These are phyloP conservation scores for Urtica urens DNA, from an alignment of 306 rosid genomes.

Conservation along the genomic window DNA sequence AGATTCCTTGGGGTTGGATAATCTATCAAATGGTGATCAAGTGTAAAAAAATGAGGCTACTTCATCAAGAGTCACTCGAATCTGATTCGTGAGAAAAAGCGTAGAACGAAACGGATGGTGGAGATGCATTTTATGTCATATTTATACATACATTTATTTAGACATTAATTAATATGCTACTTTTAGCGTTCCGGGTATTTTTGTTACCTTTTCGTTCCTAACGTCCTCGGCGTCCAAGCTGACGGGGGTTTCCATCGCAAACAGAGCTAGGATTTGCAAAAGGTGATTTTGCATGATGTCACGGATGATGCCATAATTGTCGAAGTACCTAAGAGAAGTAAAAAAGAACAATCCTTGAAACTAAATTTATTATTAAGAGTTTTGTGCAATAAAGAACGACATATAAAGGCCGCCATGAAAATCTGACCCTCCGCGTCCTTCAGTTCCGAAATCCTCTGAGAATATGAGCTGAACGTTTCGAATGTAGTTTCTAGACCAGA, in stretches of 20 bases:
- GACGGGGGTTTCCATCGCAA: constrained; percentile 98
- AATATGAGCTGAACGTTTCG: constrained; percentile 90
- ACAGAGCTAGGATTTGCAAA: constrained; percentile 80
- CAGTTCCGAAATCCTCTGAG: constrained; percentile 98
- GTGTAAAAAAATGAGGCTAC: no score
- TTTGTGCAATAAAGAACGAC: background rate
- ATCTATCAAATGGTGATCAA: no score
- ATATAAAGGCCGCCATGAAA: background rate
- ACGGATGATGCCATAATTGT: constrained; percentile 84
- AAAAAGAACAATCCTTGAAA: background rate
- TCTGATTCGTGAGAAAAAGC: background rate
- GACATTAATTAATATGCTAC: no score
- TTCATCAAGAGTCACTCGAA: no score
- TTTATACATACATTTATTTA: no score
- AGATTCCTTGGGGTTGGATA: no score
- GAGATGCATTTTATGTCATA: no score
- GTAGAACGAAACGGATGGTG: background rate
- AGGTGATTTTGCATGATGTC: constrained; percentile 99
- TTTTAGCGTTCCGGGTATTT: no score
- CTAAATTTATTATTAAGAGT: constrained; percentile 8
- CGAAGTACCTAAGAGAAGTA: constrained; percentile 52
- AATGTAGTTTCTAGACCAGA: constrained; percentile 81
- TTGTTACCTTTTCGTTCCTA: constrained; percentile 97
- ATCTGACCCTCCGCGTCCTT: constrained; percentile 91
- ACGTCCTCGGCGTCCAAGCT: constrained; percentile 95